Evolutionary conservation across 306 rosid species (phyloP).

Genomic region (Malus sieversii): DNA sequence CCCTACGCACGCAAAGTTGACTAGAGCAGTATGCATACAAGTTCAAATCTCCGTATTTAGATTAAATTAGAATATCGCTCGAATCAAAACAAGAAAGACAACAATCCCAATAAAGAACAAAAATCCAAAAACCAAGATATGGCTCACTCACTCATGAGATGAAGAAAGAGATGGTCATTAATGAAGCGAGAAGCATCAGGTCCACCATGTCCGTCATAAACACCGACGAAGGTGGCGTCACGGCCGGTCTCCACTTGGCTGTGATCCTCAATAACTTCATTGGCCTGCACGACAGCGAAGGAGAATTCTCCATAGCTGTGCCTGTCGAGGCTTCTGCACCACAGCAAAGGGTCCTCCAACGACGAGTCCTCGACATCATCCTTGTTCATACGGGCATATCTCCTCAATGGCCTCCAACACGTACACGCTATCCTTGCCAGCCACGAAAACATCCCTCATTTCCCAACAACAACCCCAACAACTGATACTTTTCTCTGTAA

Average conservation of each 20-base stretch:
- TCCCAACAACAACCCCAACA: constrained; percentile 36
- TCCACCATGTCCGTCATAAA: constrained; percentile 93
- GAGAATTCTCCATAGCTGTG: constrained; percentile 74
- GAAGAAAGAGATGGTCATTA: constrained; percentile 48
- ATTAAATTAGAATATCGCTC: too few relatives aligned
- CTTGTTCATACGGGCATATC: constrained; percentile 83
- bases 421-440: constrained; percentile 72
- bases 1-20: not conserved
- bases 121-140: not conserved
- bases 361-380: constrained; percentile 48
- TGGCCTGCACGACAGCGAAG: constrained; percentile 78
- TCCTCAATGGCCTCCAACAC: constrained; percentile 81
- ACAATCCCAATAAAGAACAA: not conserved
- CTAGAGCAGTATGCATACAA: not conserved
- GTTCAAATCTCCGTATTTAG: not conserved
- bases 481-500: not conserved
- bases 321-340: constrained; percentile 62
- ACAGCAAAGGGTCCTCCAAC: constrained; percentile 47
- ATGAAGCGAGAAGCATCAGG: constrained; percentile 61
- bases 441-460: constrained; percentile 99
- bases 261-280: constrained; percentile 62
- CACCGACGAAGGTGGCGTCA: constrained; percentile 63
- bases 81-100: not conserved
- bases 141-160: constrained; percentile 52
- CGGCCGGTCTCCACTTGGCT: constrained; percentile 79